Conservation (phyloP, 2,329 filamentous ascomycete species). For the Aspergillus phoenicis region DNA sequence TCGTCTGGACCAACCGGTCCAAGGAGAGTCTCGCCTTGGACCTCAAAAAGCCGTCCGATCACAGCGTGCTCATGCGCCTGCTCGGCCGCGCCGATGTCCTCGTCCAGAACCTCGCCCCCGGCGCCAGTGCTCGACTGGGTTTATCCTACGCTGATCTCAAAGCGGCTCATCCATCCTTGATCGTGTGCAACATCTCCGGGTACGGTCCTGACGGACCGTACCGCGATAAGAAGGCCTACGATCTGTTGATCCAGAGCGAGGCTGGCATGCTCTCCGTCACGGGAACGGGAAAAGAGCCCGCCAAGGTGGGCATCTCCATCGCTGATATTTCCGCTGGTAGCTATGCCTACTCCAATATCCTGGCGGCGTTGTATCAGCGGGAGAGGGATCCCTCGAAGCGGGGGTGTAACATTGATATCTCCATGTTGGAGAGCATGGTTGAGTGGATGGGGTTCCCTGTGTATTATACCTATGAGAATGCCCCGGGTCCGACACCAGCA, state of each 20-base stretch:
- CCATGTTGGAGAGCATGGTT: conserved; percentile 61
- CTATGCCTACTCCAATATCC: conserved; percentile 56
- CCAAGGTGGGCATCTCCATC: conserved; percentile 58
- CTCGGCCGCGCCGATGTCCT: conserved; percentile 53
- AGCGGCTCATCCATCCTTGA: conserved; percentile 47
- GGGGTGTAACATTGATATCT: conserved; percentile 57
- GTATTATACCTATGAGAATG: conserved; percentile 56
- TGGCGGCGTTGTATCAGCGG: conserved; percentile 54
- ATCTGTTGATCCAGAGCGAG: conserved; percentile 59
- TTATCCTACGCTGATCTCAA: conserved; percentile 51
- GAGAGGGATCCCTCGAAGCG: conserved; percentile 46
- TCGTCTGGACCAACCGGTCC: conserved; percentile 59
- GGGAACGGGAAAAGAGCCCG: conserved; percentile 46
- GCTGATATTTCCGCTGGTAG: conserved; percentile 58
- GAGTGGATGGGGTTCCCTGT: conserved; percentile 63
- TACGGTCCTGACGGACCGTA: conserved; percentile 57
- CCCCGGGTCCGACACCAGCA: conserved; percentile 46
- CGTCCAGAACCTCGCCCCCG: conserved; percentile 58
- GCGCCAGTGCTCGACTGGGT: conserved; percentile 52
- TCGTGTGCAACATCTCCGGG: conserved; percentile 59
- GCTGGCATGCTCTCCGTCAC: conserved; percentile 57
- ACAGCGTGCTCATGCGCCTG: conserved; percentile 48
- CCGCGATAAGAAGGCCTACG: conserved; percentile 58
- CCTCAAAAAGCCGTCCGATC: conserved; percentile 49
- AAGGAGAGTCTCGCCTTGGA: conserved; percentile 58